These are phyloP conservation scores for Diplodia scrobiculata DNA, from an alignment of 2,329 filamentous ascomycete genomes.

Conservation along the genomic window DNA sequence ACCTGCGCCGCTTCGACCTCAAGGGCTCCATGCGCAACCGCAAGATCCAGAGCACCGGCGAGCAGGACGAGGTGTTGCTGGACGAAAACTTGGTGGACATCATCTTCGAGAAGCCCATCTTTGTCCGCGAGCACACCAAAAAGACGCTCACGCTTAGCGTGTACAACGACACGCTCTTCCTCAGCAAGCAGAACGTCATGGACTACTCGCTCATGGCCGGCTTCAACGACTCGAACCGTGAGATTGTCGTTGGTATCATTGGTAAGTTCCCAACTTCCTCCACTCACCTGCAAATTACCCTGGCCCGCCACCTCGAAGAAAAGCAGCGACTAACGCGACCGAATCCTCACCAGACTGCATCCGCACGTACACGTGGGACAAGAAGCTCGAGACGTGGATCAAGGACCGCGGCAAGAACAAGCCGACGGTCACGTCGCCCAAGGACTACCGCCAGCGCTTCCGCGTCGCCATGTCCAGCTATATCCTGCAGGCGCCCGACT, in stretches of 20 bases:
- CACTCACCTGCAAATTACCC: not conserved
- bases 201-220: slow-evolving; percentile 99
- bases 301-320: no score
- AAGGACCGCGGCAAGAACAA: slow-evolving; percentile 88
- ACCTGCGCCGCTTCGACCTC: slow-evolving; percentile 73
- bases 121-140: slow-evolving; percentile 93
- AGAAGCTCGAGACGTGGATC: slow-evolving; percentile 99
- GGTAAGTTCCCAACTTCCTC: slow-evolving; percentile 35
- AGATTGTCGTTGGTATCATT: slow-evolving; percentile 95
- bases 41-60: slow-evolving; percentile 92
- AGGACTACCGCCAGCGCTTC: slow-evolving; percentile 96
- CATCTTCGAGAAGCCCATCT: slow-evolving; percentile 95
- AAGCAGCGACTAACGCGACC: slow-evolving; percentile 11
- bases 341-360: slow-evolving; percentile 69
- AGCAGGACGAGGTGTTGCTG: slow-evolving; percentile 92
- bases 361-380: slow-evolving; percentile 98
- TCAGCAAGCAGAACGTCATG: slow-evolving; percentile 96
- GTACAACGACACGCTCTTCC: slow-evolving; percentile 96
- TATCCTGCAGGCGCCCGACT: slow-evolving; percentile 73
- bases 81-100: slow-evolving; percentile 99
- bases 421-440: slow-evolving; percentile 94
- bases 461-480: slow-evolving; percentile 94
- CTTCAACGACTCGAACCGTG: slow-evolving; percentile 84
- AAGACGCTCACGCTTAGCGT: slow-evolving; percentile 88
- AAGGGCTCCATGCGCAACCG: slow-evolving; percentile 99